These are phyloP conservation scores for Echria macrotheca DNA, from an alignment of 495 filamentous ascomycete species.

Conservation along the genomic window DNA sequence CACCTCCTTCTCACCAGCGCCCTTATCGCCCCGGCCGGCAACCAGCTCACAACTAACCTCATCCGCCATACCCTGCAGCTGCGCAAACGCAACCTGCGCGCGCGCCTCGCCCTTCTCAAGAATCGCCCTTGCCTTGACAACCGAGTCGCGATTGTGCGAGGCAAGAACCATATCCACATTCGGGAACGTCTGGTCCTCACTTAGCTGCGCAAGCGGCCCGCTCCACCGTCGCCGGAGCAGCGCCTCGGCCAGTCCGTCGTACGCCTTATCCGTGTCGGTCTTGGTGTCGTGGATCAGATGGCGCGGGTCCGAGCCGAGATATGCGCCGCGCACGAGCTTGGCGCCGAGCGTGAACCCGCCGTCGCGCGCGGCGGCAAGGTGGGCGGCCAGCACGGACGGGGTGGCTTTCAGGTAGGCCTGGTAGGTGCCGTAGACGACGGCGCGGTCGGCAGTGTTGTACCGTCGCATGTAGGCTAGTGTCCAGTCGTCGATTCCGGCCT, in stretches of 20 bases:
- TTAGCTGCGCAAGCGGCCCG: slow-evolving; percentile 39
- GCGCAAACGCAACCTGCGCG: slow-evolving; percentile 71
- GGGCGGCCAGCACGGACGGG: slow-evolving; percentile 55
- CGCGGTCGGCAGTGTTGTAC: slow-evolving; percentile 58
- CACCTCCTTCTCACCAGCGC: slow-evolving; percentile 16
- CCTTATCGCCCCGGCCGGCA: slow-evolving; percentile 19
- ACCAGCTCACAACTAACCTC: slow-evolving; percentile 84
- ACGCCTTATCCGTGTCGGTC: slow-evolving; percentile 59
- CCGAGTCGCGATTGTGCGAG: slow-evolving; percentile 85
- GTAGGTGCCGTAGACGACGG: slow-evolving; percentile 61
- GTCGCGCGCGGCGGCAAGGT: slow-evolving; percentile 58
- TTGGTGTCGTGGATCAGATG: slow-evolving; percentile 75
- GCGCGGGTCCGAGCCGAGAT: slow-evolving; percentile 73
- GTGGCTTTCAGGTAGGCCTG: slow-evolving; percentile 80
- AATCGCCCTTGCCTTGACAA: slow-evolving; percentile 58
- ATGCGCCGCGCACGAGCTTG: slow-evolving; percentile 90
- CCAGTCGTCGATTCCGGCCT: slow-evolving; percentile 83
- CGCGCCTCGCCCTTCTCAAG: slow-evolving; percentile 31
- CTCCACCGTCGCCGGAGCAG: slow-evolving; percentile 40
- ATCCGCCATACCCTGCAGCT: slow-evolving; percentile 96
- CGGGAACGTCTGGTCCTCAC: slow-evolving; percentile 46
- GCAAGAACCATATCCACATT: slow-evolving; percentile 70
- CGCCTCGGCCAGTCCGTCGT: slow-evolving; percentile 34
- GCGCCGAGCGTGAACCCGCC: slow-evolving; percentile 77
- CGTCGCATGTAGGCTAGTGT: slow-evolving; percentile 67